Percentiles rank a stretch among this genome's conserved stretches.
Evolutionary conservation across 768 basidiomycete species (phyloP).

Genomic region (Coprinopsis sp.): DNA sequence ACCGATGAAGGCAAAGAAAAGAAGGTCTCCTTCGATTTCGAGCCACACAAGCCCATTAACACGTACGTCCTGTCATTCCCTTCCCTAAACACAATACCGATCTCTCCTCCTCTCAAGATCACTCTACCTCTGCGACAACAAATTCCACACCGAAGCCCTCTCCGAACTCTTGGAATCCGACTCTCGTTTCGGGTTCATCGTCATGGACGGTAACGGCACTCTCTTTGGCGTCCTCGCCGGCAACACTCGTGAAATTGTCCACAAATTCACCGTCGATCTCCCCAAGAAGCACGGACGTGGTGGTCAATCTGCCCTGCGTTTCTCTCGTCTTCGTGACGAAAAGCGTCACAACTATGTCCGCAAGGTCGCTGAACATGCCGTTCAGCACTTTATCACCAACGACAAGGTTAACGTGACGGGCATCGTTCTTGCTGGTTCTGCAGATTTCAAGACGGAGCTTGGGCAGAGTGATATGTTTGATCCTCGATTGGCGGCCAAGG

Average conservation of each 20-base stretch:
- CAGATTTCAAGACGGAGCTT: conserved; percentile 98
- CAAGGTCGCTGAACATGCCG: conserved; percentile 95
- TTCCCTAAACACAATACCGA: neutral
- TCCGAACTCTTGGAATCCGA: conserved; percentile 96
- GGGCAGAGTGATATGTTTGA: conserved; percentile 97
- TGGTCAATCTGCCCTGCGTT: conserved; percentile 99
- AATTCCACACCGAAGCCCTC: conserved; percentile 97
- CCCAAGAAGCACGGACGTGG: conserved; percentile 99
- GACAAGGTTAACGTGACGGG: conserved; percentile 99
- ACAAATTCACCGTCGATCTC: conserved; percentile 98
- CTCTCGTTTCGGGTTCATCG: conserved; percentile 97
- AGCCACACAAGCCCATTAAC: conserved; percentile 98
- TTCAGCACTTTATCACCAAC: conserved; percentile 95
- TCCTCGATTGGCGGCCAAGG: conserved; percentile 76
- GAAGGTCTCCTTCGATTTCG: conserved; percentile 97
- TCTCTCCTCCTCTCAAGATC: conserved; percentile 48
- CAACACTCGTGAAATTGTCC: conserved; percentile 94
- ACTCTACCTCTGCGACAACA: conserved; percentile 98
- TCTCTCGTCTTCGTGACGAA: conserved; percentile 98
- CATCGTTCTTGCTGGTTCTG: conserved; percentile 91
- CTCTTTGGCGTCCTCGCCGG: conserved; percentile 95
- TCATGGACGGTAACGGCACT: conserved; percentile 98
- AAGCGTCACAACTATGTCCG: conserved; percentile 99
- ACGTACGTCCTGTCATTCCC: conserved; percentile 54
- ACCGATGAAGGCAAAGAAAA: conserved; percentile 99